phyloP scores from a whole-genome alignment of 148 eudicot genomes.

The Rhododendron ovatum region DNA sequence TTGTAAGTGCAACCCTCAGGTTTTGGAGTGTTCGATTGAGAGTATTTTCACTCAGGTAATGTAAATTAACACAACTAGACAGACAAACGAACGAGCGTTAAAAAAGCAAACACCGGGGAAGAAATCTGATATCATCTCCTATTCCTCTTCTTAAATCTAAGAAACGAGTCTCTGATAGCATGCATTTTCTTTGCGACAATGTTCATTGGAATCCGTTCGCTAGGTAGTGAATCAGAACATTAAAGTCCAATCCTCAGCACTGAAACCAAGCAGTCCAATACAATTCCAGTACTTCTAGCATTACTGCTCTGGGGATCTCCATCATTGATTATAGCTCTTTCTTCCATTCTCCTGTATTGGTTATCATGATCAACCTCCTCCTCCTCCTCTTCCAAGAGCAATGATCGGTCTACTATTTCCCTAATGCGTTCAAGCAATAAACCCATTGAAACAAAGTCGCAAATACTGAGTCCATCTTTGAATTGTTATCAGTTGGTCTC shows the following conservation, averaged over 20 bases:
- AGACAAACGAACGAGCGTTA: neutral
- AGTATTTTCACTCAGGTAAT: neutral
- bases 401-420: constrained; percentile 4
- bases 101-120: neutral
- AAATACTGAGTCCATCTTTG: constrained; percentile 10
- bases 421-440: neutral
- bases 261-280: constrained; percentile 4
- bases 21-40: no score
- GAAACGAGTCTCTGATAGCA: constrained; percentile 9
- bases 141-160: neutral
- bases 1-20: neutral
- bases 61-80: neutral
- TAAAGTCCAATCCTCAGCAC: constrained; percentile 19
- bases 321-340: neutral
- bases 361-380: neutral
- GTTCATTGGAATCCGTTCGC: constrained; percentile 3
- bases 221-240: constrained; percentile 14
- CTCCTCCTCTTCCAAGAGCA: constrained; percentile 1
- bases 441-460: neutral
- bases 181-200: constrained; percentile 7
- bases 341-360: neutral
- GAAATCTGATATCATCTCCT: neutral
- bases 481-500: constrained; percentile 8
- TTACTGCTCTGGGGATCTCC: neutral
- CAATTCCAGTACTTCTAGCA: neutral